phyloP scores from a whole-genome alignment of 768 basidiomycete species.

The Rhodotorula diobovata region DNA sequence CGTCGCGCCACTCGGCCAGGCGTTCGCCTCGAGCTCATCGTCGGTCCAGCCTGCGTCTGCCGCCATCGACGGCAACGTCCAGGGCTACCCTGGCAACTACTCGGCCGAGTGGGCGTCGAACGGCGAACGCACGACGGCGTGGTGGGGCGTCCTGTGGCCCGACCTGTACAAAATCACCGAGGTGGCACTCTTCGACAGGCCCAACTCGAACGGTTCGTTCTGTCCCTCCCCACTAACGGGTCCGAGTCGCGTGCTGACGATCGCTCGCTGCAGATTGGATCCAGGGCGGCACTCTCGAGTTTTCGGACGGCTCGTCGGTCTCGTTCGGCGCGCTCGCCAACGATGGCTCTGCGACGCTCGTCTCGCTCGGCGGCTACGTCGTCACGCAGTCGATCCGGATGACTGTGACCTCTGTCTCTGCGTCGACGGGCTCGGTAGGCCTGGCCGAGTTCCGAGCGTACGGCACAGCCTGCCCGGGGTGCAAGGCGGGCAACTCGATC shows the following conservation, averaged over 20 bases:
- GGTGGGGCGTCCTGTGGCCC: conserved; percentile 20
- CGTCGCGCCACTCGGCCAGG: conserved; percentile 17
- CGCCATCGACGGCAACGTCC: conserved; percentile 33
- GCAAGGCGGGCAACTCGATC: conserved; percentile 5
- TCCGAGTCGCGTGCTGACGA: neutral
- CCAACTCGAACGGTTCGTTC: conserved; percentile 19
- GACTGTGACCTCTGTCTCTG: conserved; percentile 16
- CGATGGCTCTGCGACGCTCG: conserved; percentile 35
- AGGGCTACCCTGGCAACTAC: conserved; percentile 33
- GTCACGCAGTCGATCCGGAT: conserved; percentile 20
- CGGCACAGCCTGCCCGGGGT: neutral
- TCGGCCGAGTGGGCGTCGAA: conserved; percentile 18
- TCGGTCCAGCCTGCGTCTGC: conserved; percentile 1
- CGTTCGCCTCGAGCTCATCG: conserved; percentile 15
- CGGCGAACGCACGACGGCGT: conserved; percentile 13
- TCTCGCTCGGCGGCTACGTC: conserved; percentile 16
- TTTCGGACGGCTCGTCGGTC: conserved; percentile 22
- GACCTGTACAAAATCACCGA: conserved; percentile 10
- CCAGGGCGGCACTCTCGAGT: conserved; percentile 28
- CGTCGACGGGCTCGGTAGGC: conserved; percentile 25
- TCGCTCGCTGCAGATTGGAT: conserved; percentile 4
- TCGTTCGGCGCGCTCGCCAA: conserved; percentile 31
- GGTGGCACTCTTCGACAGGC: conserved; percentile 36
- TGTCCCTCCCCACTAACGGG: neutral
- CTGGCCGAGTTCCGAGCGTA: conserved; percentile 31